These are phyloP conservation scores for Smittium mucronatum DNA, from an alignment of 371 early-diverging fungal species.

Conservation along the genomic window DNA sequence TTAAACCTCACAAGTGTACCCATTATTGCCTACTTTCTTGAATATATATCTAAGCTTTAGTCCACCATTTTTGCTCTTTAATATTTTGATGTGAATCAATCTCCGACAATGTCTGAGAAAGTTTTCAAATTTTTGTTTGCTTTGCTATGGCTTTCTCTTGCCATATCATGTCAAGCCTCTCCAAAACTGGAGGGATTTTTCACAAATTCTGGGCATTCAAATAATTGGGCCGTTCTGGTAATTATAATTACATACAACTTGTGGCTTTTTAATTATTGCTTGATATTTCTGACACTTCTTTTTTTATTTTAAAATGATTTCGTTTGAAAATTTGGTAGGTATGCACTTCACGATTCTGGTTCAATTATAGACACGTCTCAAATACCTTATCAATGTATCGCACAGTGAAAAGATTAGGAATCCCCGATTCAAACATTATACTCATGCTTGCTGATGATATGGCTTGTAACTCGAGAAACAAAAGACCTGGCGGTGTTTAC, in stretches of 20 bases:
- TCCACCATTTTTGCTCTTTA: no score
- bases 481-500: conserved; percentile 81
- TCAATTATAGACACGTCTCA: conserved; percentile 90
- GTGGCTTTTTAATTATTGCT: no score
- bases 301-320: no score
- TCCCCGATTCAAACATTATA: conserved; percentile 94
- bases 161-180: background rate
- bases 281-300: no score
- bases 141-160: no score
- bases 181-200: conserved; percentile 36
- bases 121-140: no score
- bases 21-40: no score
- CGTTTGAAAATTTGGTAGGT: no score
- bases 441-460: conserved; percentile 96
- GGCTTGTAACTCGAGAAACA: conserved; percentile 90
- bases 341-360: conserved; percentile 95
- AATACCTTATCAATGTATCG: conserved; percentile 91
- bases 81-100: no score
- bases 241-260: conserved; percentile 7
- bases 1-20: no score
- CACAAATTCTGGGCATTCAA: conserved; percentile 57
- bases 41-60: no score
- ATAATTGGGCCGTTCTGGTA: conserved; percentile 95
- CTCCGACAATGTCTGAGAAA: no score
- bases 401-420: conserved; percentile 93